These are phyloP conservation scores for Graphilbum fragrans DNA, from an alignment of 2,329 filamentous ascomycete genomes.

Conservation along the genomic window DNA sequence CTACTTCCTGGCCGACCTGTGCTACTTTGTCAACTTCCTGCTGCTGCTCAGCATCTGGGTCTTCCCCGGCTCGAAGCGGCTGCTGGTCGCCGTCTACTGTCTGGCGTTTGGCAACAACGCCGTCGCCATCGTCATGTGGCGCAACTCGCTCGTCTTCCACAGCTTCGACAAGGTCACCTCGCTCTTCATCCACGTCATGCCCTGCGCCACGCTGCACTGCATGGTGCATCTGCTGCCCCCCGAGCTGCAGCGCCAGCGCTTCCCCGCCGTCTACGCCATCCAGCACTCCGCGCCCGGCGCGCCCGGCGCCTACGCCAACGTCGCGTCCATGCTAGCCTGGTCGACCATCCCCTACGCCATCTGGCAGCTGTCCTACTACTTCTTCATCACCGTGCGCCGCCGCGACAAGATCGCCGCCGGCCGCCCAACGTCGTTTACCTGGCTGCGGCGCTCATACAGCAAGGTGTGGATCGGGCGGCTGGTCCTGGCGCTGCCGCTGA, in stretches of 20 bases:
- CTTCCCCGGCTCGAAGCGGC: constrained; percentile 78
- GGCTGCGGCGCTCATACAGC: constrained; percentile 83
- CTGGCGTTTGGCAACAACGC: constrained; percentile 94
- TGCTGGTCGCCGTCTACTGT: constrained; percentile 88
- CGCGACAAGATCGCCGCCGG: constrained; percentile 92
- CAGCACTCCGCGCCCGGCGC: constrained; percentile 57
- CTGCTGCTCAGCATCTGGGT: constrained; percentile 74
- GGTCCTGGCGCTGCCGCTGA: constrained; percentile 64
- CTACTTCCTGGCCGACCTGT: constrained; percentile 94
- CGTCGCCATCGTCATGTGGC: constrained; percentile 97
- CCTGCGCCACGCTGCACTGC: constrained; percentile 84
- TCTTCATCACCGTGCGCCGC: constrained; percentile 90
- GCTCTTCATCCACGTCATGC: constrained; percentile 99
- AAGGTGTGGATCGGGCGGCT: constrained; percentile 80
- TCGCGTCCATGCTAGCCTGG: constrained; percentile 84
- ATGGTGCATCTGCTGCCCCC: constrained; percentile 70
- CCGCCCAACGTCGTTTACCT: constrained; percentile 92
- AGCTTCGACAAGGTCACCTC: constrained; percentile 96
- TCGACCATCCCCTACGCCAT: constrained; percentile 83
- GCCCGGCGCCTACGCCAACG: constrained; percentile 63
- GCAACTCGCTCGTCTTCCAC: constrained; percentile 96
- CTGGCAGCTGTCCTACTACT: constrained; percentile 90
- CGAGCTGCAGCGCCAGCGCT: constrained; percentile 53
- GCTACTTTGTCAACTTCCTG: constrained; percentile 94
- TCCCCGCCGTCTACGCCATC: constrained; percentile 78